Percentiles rank a stretch among this genome's conserved stretches.
phyloP scores from a whole-genome alignment of 768 basidiomycete genomes.

The Suillus americanus region DNA sequence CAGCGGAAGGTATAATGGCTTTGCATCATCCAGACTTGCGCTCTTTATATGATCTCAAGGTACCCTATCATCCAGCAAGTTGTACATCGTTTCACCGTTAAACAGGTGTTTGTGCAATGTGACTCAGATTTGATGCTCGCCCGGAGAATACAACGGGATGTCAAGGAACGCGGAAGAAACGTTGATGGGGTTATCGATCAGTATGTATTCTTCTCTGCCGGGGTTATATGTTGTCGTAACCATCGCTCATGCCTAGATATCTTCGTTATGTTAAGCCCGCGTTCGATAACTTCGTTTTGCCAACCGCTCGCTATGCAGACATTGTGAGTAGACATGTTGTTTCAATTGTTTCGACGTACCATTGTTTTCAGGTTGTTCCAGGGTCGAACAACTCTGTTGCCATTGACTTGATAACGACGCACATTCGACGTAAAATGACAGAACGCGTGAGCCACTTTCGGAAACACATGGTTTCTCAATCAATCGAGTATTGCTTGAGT shows the following conservation, averaged over 20 bases:
- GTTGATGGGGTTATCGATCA: conserved; percentile 90
- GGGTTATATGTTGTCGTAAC: not conserved
- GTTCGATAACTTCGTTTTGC: conserved; percentile 91
- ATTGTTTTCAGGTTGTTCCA: conserved; percentile 80
- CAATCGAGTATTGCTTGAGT: conserved; percentile 35
- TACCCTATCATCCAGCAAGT: conserved; percentile 23
- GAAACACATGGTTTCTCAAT: conserved; percentile 62
- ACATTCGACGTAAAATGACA: conserved; percentile 80
- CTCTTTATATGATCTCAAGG: conserved; percentile 90
- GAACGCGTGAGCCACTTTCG: conserved; percentile 76
- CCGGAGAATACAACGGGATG: conserved; percentile 84
- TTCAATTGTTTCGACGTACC: not conserved
- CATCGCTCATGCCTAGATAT: conserved; percentile 51
- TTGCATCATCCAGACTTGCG: conserved; percentile 78
- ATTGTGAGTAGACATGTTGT: conserved; percentile 51
- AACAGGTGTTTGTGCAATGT: conserved; percentile 84
- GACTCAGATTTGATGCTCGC: conserved; percentile 98
- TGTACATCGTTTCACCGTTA: not conserved
- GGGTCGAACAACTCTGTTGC: conserved; percentile 88
- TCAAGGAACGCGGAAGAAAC: conserved; percentile 81
- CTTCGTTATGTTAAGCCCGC: conserved; percentile 94
- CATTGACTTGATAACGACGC: conserved; percentile 90
- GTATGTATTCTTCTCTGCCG: conserved; percentile 37
- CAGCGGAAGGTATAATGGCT: conserved; percentile 91
- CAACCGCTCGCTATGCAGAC: conserved; percentile 84